Evolutionary conservation across 768 basidiomycete species (phyloP).

Genomic region (Mrakia frigida): DNA sequence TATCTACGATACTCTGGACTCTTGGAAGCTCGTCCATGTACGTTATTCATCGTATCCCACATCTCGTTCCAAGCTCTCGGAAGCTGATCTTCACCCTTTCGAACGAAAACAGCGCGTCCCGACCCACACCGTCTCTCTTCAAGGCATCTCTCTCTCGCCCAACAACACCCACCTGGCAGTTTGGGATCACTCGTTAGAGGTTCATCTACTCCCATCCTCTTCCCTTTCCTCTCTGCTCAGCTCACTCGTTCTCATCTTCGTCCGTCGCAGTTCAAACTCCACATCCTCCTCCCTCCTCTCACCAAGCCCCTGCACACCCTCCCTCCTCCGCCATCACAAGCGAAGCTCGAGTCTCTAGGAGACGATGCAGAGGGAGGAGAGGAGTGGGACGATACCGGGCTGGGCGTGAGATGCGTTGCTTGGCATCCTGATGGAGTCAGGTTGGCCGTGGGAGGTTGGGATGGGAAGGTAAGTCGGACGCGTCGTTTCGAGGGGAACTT

Average conservation of each 20-base stretch:
- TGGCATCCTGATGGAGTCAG: slow-evolving; percentile 87
- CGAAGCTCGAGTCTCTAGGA: background rate
- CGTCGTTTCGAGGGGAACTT: background rate
- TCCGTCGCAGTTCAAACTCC: slow-evolving; percentile 62
- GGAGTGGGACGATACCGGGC: slow-evolving; percentile 58
- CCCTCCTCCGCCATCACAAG: slow-evolving; percentile 50
- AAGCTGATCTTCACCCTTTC: slow-evolving; percentile 9
- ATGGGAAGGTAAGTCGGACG: slow-evolving; percentile 62
- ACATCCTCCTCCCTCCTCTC: slow-evolving; percentile 59
- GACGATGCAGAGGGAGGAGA: background rate
- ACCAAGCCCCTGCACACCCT: slow-evolving; percentile 64
- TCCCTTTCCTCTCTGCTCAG: background rate
- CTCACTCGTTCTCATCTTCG: background rate
- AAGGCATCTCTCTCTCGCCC: slow-evolving; percentile 69
- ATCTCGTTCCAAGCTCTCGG: too few relatives aligned
- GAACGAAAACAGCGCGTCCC: slow-evolving; percentile 64
- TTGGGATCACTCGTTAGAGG: slow-evolving; percentile 83
- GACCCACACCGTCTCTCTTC: slow-evolving; percentile 64
- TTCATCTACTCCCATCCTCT: slow-evolving; percentile 45
- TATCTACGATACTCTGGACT: slow-evolving; percentile 68
- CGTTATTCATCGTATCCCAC: too few relatives aligned
- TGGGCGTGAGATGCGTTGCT: slow-evolving; percentile 68
- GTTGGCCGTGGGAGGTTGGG: slow-evolving; percentile 78
- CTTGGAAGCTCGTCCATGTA: slow-evolving; percentile 69
- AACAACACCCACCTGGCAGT: slow-evolving; percentile 67